Conservation (phyloP, 306 rosid genomes). For the Vigna angularis region DNA sequence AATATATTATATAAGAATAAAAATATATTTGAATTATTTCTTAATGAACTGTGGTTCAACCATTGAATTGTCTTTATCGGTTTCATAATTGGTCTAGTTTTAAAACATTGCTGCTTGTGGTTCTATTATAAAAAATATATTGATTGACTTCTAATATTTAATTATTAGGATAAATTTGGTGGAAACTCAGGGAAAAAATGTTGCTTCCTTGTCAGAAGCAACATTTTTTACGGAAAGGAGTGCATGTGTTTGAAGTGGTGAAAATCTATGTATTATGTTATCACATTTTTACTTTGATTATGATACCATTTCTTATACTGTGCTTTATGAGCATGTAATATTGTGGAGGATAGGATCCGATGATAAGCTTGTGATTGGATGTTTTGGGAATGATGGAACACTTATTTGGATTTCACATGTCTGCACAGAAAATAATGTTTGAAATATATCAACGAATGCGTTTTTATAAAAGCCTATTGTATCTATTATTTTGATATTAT, state of each 20-base stretch:
- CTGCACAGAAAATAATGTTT: slow-evolving; percentile 26
- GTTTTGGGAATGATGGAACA: slow-evolving; percentile 30
- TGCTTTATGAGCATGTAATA: slow-evolving; percentile 29
- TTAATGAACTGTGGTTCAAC: neutral
- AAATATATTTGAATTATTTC: neutral
- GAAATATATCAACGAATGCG: slow-evolving; percentile 3
- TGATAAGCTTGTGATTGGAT: slow-evolving; percentile 37
- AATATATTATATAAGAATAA: neutral
- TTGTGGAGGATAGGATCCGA: slow-evolving; percentile 2
- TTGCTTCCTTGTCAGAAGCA: slow-evolving; percentile 5
- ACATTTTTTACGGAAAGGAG: slow-evolving; percentile 11
- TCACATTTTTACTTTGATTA: slow-evolving; percentile 9
- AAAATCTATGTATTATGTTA: neutral
- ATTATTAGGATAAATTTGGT: slow-evolving; percentile 25
- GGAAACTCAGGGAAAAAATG: slow-evolving; percentile 23
- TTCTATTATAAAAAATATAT: slow-evolving; percentile 28
- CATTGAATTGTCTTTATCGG: neutral
- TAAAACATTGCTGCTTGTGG: neutral
- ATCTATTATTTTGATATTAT: slow-evolving; percentile 15
- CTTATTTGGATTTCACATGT: slow-evolving; percentile 25
- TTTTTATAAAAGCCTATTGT: slow-evolving; percentile 26
- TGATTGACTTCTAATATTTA: slow-evolving; percentile 25
- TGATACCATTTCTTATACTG: slow-evolving; percentile 20
- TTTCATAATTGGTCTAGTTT: neutral
- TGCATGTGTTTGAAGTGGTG: neutral